Base-by-base conservation (phyloP, 2,329 filamentous ascomycete genomes). In the Xylaria sp. region DNA sequence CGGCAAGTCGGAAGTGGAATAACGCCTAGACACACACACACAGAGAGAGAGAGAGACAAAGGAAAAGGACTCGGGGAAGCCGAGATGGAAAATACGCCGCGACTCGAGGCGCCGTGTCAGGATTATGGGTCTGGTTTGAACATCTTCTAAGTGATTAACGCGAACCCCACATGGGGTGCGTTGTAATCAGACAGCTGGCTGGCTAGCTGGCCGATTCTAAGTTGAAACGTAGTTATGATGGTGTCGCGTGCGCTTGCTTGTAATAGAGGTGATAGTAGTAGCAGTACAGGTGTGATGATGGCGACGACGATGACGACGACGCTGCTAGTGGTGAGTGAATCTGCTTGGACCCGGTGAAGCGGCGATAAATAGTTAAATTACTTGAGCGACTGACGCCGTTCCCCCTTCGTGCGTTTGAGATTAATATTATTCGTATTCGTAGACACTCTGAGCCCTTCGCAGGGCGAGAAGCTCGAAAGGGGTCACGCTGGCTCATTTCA, bases 161-260 rank as follows among this genome's bases (percentile, higher is more conserved):
- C 27, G n/a, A 21, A 25, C n/a, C 12, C 47, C 23, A 23, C 16
- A 9, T 13, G 16, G 13, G 23, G 10, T 50, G 47, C 47, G 10
- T 9, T 50, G 13, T 32, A 18, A n/a, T 23, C 21, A 3, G 16
- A 23, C 23, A 29, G 48, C 5, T 13, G 42, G 23, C 9, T 25
- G 25, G 54, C 35, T 42, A 16, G 25, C 18, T 10, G 47, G 21
- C 47, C 47, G n/a, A 48, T 53, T 29, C 48, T 25, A 25, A 29
- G 25, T 25, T 57, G 21, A 42, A 57, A 57, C 54, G 54, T 57
- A 57, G 54, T 42, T 18, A 18, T 25, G 5, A 13, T n/a, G 37
- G 8, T 37, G 53, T 16, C 21, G 53, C 21, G 13, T n/a, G 48
- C 48, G 13, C 13, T 5, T 25, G 44, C 5, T n/a, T 47, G 42